Conservation (phyloP, 441 rosid species). For the Pelargonium citronellum region DNA sequence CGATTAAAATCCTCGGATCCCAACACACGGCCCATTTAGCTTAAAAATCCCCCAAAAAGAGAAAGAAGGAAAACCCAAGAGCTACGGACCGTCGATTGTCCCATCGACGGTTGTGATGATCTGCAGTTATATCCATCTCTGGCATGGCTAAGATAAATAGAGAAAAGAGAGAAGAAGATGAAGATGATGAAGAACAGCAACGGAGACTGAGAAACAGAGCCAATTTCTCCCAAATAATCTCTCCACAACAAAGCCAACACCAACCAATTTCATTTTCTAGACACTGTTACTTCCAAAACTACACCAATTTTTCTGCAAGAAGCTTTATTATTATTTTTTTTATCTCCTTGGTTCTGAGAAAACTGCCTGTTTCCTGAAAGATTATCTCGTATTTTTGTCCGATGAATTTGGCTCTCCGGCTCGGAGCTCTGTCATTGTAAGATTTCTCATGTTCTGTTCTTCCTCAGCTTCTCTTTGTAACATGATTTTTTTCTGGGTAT, state of each 20-base stretch:
- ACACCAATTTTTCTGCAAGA: not conserved
- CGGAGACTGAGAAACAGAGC: slow-evolving; percentile 1
- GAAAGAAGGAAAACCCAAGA: not conserved
- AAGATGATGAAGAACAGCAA: not conserved
- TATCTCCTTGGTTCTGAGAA: not conserved
- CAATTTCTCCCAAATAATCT: not conserved
- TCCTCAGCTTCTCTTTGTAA: not conserved
- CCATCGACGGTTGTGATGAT: not conserved
- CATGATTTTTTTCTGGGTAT: not conserved
- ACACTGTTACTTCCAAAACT: not conserved
- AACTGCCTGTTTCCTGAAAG: not conserved
- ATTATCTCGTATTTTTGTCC: not conserved
- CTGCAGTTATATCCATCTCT: not conserved
- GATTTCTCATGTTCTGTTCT: not conserved
- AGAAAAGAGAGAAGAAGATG: not conserved
- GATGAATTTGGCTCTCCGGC: not conserved
- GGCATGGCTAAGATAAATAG: not conserved
- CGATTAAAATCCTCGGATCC: not conserved
- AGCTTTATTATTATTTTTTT: no score
- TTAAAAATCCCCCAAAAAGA: no score
- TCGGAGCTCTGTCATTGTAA: not conserved
- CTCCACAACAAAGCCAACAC: not conserved
- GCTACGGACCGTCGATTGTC: not conserved
- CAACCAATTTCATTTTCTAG: not conserved
- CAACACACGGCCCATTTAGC: not conserved